Conservation (phyloP, 169 alveolate genomes). For the Perkinsus olseni region DNA sequence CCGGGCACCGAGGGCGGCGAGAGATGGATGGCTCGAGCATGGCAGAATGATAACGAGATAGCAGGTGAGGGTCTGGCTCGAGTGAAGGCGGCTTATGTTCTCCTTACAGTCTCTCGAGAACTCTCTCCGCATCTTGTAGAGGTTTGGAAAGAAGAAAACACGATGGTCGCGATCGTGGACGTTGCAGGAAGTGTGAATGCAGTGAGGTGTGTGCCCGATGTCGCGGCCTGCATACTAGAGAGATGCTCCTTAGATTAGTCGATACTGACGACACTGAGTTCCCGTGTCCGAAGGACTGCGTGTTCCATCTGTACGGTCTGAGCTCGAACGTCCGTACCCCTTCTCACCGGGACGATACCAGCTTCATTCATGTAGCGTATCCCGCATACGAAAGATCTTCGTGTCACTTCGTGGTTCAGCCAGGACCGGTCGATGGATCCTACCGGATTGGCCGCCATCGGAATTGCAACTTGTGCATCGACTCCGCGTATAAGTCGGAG, state of each 20-base stretch:
- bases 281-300: neutral
- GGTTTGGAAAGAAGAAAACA: neutral
- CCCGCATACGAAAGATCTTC: neutral
- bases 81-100: neutral
- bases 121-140: neutral
- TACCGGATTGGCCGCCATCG: neutral
- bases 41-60: neutral
- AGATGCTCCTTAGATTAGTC: neutral
- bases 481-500: neutral
- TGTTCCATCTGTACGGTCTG: neutral
- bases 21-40: neutral
- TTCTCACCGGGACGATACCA: neutral
- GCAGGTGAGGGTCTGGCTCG: neutral
- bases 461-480: neutral
- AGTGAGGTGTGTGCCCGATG: neutral
- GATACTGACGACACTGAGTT: neutral
- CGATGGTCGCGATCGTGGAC: neutral
- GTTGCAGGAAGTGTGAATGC: neutral
- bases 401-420: neutral
- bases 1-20: neutral
- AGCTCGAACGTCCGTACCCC: neutral
- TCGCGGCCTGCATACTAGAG: neutral
- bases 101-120: neutral
- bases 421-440: neutral
- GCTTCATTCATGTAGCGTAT: neutral